Evolutionary conservation across 2,329 filamentous ascomycete genomes (phyloP).

Genomic region (Aspergillus neotritici): DNA sequence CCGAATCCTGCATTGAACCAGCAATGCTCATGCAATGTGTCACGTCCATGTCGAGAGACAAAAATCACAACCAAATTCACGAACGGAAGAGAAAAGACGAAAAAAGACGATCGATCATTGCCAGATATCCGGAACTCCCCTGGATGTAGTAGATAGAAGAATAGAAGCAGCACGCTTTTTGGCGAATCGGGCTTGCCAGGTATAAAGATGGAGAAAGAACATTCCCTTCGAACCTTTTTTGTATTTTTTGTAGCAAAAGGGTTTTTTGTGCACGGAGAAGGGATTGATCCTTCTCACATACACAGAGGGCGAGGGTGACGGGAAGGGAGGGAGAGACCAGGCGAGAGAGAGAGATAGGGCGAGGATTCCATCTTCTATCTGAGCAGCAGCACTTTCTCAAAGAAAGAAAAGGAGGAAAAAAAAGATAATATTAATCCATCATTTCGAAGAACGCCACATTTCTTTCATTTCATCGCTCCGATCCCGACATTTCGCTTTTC

Average conservation of each 20-base stretch:
- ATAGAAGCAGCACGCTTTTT: constrained; percentile 11
- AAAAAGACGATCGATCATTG: constrained; percentile 48
- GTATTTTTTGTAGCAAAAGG: constrained; percentile 32
- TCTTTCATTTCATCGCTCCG: constrained; percentile 27
- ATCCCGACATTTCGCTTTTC: constrained; percentile 11
- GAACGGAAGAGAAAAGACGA: constrained; percentile 42
- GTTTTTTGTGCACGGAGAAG: no score
- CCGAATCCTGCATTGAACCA: constrained; percentile 10
- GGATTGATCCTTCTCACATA: no score
- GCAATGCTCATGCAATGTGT: constrained; percentile 9
- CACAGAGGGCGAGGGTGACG: no score
- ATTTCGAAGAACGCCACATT: constrained; percentile 32
- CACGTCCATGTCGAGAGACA: constrained; percentile 10
- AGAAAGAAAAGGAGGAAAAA: constrained; percentile 18
- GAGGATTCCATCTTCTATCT: constrained; percentile 48
- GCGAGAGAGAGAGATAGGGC: constrained; percentile 13
- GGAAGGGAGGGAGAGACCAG: no score
- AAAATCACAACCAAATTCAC: constrained; percentile 32
- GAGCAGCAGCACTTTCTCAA: constrained; percentile 22
- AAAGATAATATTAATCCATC: constrained; percentile 23
- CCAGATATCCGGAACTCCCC: constrained; percentile 80
- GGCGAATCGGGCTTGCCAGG: constrained; percentile 45
- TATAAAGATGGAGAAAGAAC: background rate
- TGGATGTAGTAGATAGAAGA: constrained; percentile 40
- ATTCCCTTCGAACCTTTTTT: constrained; percentile 32